phyloP scores from a whole-genome alignment of 2,329 filamentous ascomycete genomes.

The Fusarium sp. region DNA sequence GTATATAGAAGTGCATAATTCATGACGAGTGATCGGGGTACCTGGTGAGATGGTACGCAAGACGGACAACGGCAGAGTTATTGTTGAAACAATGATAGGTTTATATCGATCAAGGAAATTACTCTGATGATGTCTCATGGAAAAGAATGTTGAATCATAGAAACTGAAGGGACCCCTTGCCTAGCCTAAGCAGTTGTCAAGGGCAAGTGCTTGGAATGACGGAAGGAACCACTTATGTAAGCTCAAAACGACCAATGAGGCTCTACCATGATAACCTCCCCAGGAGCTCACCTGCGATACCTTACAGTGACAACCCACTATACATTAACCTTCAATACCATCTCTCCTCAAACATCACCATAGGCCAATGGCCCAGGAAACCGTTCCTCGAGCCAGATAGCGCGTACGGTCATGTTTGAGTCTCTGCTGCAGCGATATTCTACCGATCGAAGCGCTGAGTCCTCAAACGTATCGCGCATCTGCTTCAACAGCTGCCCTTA shows the following conservation, averaged over 20 bases:
- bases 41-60: not conserved
- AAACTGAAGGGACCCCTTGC: not conserved
- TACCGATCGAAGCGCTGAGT: constrained; percentile 29
- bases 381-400: constrained; percentile 29
- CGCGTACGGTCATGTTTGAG: constrained; percentile 48
- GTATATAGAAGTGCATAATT: constrained; percentile 3
- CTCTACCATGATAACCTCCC: constrained; percentile 35
- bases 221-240: constrained; percentile 38
- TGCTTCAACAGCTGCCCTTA: constrained; percentile 32
- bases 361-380: constrained; percentile 44
- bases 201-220: constrained; percentile 8
- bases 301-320: constrained; percentile 22
- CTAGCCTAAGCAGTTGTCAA: not conserved
- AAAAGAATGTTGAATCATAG: not conserved
- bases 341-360: constrained; percentile 30
- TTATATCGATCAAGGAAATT: not conserved
- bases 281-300: constrained; percentile 38
- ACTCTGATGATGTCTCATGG: constrained; percentile 1
- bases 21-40: not conserved
- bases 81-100: not conserved
- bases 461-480: constrained; percentile 39
- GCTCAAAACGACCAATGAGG: constrained; percentile 30
- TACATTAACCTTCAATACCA: constrained; percentile 23
- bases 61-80: not conserved
- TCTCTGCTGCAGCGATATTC: constrained; percentile 33